Evolutionary conservation across 2,329 filamentous ascomycete species (phyloP).

Genomic region (Neonectria sp.): DNA sequence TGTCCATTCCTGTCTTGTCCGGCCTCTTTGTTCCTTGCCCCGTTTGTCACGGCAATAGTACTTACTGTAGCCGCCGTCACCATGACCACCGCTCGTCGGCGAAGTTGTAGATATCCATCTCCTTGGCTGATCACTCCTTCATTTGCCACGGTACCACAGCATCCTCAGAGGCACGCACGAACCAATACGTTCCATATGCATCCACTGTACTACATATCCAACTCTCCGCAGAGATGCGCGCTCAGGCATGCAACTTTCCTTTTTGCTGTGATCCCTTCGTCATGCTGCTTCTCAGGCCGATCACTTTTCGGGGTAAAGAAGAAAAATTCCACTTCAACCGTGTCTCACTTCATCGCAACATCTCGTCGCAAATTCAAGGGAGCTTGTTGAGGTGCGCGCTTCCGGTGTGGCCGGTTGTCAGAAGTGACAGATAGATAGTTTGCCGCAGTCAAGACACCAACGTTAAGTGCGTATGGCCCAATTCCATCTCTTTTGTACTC

Average conservation of each 20-base stretch:
- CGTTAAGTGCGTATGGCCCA: slow-evolving; percentile 3
- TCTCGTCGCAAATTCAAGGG: slow-evolving; percentile 14
- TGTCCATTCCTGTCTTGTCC: slow-evolving; percentile 35
- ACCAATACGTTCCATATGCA: slow-evolving; percentile 12
- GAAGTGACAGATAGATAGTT: slow-evolving; percentile 26
- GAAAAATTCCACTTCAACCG: slow-evolving; percentile 7
- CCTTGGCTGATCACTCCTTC: slow-evolving; percentile 20
- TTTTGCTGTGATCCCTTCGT: slow-evolving; percentile 29
- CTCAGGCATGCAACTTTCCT: slow-evolving; percentile 33
- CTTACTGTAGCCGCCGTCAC: slow-evolving; percentile 16
- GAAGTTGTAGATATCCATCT: slow-evolving; percentile 4
- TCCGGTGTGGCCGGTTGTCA: slow-evolving; percentile 18
- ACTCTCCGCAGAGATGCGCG: slow-evolving; percentile 9
- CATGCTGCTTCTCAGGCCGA: slow-evolving; percentile 18
- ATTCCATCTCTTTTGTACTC: slow-evolving; percentile 13
- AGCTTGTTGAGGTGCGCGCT: slow-evolving; percentile 16
- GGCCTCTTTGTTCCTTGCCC: slow-evolving; percentile 26
- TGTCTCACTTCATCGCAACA: slow-evolving; percentile 21
- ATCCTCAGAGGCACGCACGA: slow-evolving; percentile 11
- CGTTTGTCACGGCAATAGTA: slow-evolving; percentile 15
- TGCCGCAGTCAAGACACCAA: slow-evolving; percentile 17
- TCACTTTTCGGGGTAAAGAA: slow-evolving; percentile 8
- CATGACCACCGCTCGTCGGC: slow-evolving; percentile 13
- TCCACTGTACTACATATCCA: slow-evolving; percentile 16
- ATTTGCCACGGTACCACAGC: not conserved